phyloP scores from a whole-genome alignment of 2,329 filamentous ascomycete genomes.

The Cordyceps tenuipes region DNA sequence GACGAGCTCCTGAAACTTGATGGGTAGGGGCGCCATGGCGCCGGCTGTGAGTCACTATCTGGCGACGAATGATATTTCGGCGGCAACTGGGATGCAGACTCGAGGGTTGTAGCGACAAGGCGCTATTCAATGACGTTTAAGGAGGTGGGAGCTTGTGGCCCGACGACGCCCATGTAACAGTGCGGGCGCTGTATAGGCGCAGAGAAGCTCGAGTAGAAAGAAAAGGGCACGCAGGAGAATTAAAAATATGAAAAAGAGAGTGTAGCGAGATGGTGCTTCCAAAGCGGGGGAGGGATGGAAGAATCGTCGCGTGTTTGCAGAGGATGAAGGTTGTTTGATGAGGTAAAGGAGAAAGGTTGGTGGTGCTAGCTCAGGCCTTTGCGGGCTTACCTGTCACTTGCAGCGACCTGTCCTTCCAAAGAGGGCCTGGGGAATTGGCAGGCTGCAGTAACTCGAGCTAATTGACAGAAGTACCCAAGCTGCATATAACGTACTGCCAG shows the following conservation, averaged over 20 bases:
- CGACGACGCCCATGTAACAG: constrained; percentile 11
- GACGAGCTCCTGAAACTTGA: constrained; percentile 88
- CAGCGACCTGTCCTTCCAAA: constrained; percentile 6
- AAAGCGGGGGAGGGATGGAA: constrained; percentile 9
- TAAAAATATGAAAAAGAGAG: constrained; percentile 1
- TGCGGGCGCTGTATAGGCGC: constrained; percentile 7
- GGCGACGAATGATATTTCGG: not conserved
- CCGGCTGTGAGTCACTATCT: constrained; percentile 16
- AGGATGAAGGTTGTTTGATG: constrained; percentile 8
- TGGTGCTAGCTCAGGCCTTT: not conserved
- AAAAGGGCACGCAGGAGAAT: not conserved
- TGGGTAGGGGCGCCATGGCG: constrained; percentile 65
- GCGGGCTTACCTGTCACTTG: constrained; percentile 12
- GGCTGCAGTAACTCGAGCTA: too few species aligned
- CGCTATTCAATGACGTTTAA: constrained; percentile 11
- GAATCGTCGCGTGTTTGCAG: constrained; percentile 13
- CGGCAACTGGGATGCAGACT: not conserved
- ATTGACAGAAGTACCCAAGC: too few species aligned
- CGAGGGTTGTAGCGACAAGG: not conserved
- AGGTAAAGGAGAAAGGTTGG: constrained; percentile 11
- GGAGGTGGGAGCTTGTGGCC: constrained; percentile 9
- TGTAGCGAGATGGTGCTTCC: constrained; percentile 5
- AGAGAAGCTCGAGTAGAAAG: not conserved
- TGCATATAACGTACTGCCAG: not conserved
- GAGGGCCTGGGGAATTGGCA: not conserved